Evolutionary conservation across 2,329 filamentous ascomycete species (phyloP).

Genomic region (Curvularia lunata): DNA sequence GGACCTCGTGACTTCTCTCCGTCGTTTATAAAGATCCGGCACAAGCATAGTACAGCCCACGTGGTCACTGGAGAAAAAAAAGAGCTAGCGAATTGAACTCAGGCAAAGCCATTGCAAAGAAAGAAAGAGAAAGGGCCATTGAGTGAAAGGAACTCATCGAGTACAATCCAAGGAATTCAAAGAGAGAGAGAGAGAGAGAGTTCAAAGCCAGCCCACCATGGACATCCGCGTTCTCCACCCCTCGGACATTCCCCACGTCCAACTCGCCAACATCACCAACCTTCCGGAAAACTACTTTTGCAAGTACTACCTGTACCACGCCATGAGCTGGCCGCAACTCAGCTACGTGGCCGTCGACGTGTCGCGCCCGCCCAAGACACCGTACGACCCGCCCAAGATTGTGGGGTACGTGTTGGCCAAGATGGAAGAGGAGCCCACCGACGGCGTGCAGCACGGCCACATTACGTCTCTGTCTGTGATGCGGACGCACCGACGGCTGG

Average conservation of each 20-base stretch:
- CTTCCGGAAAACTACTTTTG: slow-evolving; percentile 99
- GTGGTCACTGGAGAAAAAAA: too few species aligned
- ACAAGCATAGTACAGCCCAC: neutral
- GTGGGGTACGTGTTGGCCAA: slow-evolving; percentile 99
- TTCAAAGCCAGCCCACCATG: slow-evolving; percentile 59
- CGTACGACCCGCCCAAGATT: slow-evolving; percentile 93
- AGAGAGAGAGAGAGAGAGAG: neutral
- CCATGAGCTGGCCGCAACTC: slow-evolving; percentile 95
- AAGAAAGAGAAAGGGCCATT: neutral
- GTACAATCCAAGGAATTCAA: too few species aligned
- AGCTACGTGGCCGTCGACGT: slow-evolving; percentile 93
- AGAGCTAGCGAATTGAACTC: neutral
- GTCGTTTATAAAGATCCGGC: too few species aligned
- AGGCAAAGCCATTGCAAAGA: neutral
- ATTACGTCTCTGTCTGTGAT: slow-evolving; percentile 96
- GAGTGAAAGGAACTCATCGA: too few species aligned
- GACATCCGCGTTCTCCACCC: slow-evolving; percentile 87
- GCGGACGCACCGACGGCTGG: slow-evolving; percentile 88
- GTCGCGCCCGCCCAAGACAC: slow-evolving; percentile 75
- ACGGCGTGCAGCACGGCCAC: slow-evolving; percentile 91
- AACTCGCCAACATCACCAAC: slow-evolving; percentile 98
- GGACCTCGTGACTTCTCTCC: too few species aligned
- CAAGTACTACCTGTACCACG: slow-evolving; percentile 99
- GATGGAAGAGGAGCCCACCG: slow-evolving; percentile 97
- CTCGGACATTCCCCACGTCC: slow-evolving; percentile 87